Percentiles rank a stretch among this genome's conserved stretches.
These are phyloP conservation scores for Aureobasidium lini DNA, from an alignment of 2,329 filamentous ascomycete species.

Conservation along the genomic window DNA sequence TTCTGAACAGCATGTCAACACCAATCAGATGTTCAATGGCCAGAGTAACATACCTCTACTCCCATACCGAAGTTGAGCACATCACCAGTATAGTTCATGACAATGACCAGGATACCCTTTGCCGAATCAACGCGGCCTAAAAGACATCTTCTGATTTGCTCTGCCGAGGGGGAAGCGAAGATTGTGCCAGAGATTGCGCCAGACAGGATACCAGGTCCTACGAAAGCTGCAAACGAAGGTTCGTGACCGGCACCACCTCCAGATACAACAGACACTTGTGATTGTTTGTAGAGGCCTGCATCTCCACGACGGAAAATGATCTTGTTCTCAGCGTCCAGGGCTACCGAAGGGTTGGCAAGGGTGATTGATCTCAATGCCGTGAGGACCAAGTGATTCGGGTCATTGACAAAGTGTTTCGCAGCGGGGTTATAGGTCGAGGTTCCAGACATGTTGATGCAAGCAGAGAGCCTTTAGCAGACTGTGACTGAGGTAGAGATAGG, in stretches of 20 bases:
- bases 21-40: constrained; percentile 28
- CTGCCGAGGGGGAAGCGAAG: constrained; percentile 72
- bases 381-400: constrained; percentile 70
- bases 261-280: constrained; percentile 71
- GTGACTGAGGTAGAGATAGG: neutral
- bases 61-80: constrained; percentile 19
- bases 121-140: constrained; percentile 62
- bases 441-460: constrained; percentile 5
- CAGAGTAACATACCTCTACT: neutral
- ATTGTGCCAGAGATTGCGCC: constrained; percentile 82
- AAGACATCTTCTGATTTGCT: constrained; percentile 74
- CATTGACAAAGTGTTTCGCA: constrained; percentile 80
- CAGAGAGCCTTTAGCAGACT: neutral
- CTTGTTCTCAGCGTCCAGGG: constrained; percentile 72
- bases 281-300: constrained; percentile 27
- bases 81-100: constrained; percentile 65
- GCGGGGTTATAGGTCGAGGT: constrained; percentile 8
- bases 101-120: constrained; percentile 75
- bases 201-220: constrained; percentile 71
- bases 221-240: constrained; percentile 78
- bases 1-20: constrained; percentile 55
- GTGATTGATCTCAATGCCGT: constrained; percentile 70
- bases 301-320: constrained; percentile 67
- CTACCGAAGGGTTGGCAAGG: constrained; percentile 74
- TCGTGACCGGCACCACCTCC: constrained; percentile 89